Conservation (phyloP, 78 protist genomes). For the Dictyostelium purpureum region DNA sequence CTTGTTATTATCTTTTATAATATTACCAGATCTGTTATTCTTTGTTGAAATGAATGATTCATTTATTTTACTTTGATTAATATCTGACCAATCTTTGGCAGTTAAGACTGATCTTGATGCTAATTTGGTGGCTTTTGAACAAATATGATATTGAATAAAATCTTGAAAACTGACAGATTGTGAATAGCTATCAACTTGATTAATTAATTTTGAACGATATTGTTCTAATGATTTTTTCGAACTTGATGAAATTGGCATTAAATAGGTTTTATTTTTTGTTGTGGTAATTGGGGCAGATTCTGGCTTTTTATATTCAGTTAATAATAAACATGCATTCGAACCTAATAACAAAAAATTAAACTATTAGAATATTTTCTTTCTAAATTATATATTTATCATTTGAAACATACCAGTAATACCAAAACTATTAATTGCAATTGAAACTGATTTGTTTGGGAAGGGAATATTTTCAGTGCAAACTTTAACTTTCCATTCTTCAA, state of each 20-base stretch:
- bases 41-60: not conserved
- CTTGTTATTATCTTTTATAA: not conserved
- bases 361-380: no score
- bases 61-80: not conserved
- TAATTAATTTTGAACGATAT: not conserved
- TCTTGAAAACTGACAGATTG: not conserved
- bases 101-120: not conserved
- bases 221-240: slow-evolving; percentile 18
- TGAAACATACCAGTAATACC: slow-evolving; percentile 83
- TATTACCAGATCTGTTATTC: not conserved
- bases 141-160: not conserved
- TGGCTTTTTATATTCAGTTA: not conserved
- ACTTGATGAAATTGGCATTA: slow-evolving; percentile 51
- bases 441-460: slow-evolving; percentile 25
- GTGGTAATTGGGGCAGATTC: not conserved
- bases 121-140: not conserved
- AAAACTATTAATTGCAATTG: slow-evolving; percentile 74
- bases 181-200: not conserved
- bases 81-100: slow-evolving; percentile 8
- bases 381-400: not conserved
- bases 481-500: slow-evolving; percentile 52
- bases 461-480: not conserved
- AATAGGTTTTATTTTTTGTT: not conserved
- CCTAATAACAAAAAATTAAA: no score
- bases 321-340: slow-evolving; percentile 71